A percentile compares a stretch with the other conserved stretches of the same genome.
These are phyloP conservation scores for Apiospora hydei DNA, from an alignment of 2,329 filamentous ascomycete genomes.

Conservation along the genomic window DNA sequence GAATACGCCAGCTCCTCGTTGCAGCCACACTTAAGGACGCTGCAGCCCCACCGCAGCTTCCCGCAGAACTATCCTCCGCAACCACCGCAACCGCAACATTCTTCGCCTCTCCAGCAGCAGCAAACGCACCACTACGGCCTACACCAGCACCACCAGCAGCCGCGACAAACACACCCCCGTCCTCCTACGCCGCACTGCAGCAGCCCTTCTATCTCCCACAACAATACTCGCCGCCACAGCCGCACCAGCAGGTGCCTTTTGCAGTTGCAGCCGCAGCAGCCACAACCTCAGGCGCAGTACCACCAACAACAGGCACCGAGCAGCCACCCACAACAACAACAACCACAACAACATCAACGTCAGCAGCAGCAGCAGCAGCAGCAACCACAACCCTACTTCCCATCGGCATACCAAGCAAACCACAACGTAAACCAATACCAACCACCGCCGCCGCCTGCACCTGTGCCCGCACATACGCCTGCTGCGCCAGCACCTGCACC, in stretches of 20 bases:
- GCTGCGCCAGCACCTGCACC: slow-evolving; percentile 26
- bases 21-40: slow-evolving; percentile 37
- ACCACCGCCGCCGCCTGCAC: slow-evolving; percentile 31
- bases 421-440: slow-evolving; percentile 18
- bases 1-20: slow-evolving; percentile 18
- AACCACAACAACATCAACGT: slow-evolving; percentile 32
- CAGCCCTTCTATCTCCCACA: slow-evolving; percentile 2
- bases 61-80: slow-evolving; percentile 27
- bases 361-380: slow-evolving; percentile 31
- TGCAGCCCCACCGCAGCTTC: slow-evolving; percentile 41
- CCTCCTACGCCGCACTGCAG: background rate
- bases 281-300: slow-evolving; percentile 23
- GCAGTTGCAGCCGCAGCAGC: slow-evolving; percentile 14
- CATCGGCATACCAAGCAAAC: slow-evolving; percentile 29
- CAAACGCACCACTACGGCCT: slow-evolving; percentile 28
- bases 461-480: slow-evolving; percentile 23
- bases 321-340: slow-evolving; percentile 28
- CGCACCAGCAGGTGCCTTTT: slow-evolving; percentile 3
- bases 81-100: background rate
- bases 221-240: background rate
- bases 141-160: slow-evolving; percentile 35
- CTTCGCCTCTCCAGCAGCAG: background rate
- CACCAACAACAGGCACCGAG: slow-evolving; percentile 31
- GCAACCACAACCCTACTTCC: slow-evolving; percentile 29
- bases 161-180: slow-evolving; percentile 1